A percentile compares a stretch with the other conserved stretches of the same genome.
Evolutionary conservation across 352 stramenopile genomes (phyloP).

Genomic region (Globisporangium radiosum): DNA sequence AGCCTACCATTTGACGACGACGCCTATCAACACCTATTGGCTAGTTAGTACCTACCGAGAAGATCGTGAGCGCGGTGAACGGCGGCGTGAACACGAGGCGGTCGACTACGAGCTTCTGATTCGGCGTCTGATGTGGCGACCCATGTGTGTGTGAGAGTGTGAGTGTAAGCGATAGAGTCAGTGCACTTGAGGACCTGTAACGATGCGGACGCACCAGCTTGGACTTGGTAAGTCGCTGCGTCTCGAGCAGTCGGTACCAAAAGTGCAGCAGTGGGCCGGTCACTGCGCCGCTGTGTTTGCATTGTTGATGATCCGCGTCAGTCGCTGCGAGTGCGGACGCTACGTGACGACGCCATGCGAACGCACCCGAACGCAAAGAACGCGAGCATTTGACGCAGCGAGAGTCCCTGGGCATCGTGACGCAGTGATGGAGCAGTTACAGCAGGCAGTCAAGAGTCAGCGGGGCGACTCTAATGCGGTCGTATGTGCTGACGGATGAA

Average conservation of each 20-base stretch:
- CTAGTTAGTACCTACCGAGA: conserved; percentile 27
- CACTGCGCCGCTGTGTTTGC: conserved; percentile 28
- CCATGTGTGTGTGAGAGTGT: no score
- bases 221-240: conserved; percentile 48
- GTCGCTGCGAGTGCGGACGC: background rate
- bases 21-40: no score
- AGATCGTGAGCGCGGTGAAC: conserved; percentile 63
- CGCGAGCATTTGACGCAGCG: conserved; percentile 52
- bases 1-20: no score
- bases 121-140: conserved; percentile 34
- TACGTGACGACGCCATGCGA: background rate
- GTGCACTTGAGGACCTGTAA: background rate
- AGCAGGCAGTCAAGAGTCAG: no score
- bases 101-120: conserved; percentile 69
- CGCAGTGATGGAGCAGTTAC: no score
- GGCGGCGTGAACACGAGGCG: conserved; percentile 60
- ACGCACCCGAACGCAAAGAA: conserved; percentile 68
- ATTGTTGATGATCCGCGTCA: background rate
- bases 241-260: conserved; percentile 70
- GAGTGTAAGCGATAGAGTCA: background rate
- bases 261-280: conserved; percentile 59
- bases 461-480: background rate
- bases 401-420: conserved; percentile 32
- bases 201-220: conserved; percentile 34
- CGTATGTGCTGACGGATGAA: background rate